Evolutionary conservation across 2,329 filamentous ascomycete species (phyloP).

Genomic region (Pseudocercospora crystallina): DNA sequence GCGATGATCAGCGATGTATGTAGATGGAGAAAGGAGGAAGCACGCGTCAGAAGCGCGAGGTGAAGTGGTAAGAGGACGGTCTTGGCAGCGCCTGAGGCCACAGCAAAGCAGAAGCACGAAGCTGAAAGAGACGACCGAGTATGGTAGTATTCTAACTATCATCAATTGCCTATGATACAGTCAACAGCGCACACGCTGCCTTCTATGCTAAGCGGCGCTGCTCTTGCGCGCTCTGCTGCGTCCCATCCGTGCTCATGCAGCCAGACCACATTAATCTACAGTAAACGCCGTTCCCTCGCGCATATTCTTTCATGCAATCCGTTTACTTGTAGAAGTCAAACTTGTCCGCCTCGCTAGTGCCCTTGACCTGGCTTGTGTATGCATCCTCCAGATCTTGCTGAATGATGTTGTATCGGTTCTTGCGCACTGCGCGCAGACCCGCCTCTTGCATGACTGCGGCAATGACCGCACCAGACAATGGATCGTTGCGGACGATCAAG

Average conservation of each 20-base stretch:
- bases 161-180: constrained; percentile 1
- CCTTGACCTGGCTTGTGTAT: constrained; percentile 96
- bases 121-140: no score
- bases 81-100: no score
- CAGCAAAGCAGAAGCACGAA: no score
- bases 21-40: no score
- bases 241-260: neutral
- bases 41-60: no score
- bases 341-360: constrained; percentile 66
- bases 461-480: constrained; percentile 90
- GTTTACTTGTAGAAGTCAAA: constrained; percentile 88
- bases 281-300: neutral
- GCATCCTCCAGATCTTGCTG: constrained; percentile 95
- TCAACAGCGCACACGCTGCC: neutral
- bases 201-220: neutral
- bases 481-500: constrained; percentile 94
- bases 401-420: constrained; percentile 99
- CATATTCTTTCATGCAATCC: neutral
- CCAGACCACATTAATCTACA: neutral
- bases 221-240: neutral
- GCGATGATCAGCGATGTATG: no score
- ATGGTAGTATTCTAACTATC: no score
- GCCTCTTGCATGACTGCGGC: constrained; percentile 99
- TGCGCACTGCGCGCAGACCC: constrained; percentile 86
- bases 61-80: no score